phyloP scores from a whole-genome alignment of 1,284 basidiomycete species.

The Sporisorium scitamineum region DNA sequence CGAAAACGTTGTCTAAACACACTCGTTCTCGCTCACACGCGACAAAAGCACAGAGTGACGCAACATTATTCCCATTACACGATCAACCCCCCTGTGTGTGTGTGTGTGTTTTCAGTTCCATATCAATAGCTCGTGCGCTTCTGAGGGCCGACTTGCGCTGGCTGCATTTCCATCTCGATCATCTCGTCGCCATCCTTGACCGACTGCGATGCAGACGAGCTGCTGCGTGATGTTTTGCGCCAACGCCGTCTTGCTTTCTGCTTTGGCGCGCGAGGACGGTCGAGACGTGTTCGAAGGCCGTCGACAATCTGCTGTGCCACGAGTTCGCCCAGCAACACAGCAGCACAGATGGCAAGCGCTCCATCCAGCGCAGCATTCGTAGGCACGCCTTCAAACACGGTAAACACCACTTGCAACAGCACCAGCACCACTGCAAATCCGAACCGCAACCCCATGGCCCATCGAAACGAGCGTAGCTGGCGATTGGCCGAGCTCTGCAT shows the following conservation, averaged over 20 bases:
- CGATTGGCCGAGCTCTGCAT: conserved; percentile 26
- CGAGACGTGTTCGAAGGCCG: conserved; percentile 7
- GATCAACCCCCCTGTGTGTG: neutral
- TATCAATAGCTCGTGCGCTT: neutral
- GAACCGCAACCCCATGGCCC: conserved; percentile 28
- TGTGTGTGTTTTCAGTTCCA: no score
- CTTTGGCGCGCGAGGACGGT: conserved; percentile 12
- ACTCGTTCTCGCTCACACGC: conserved; percentile 7
- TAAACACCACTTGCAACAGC: conserved; percentile 35
- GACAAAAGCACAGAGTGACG: neutral
- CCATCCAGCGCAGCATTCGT: conserved; percentile 26
- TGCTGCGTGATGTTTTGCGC: conserved; percentile 5
- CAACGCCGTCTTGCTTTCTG: neutral
- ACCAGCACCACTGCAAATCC: conserved; percentile 27
- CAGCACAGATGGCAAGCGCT: conserved; percentile 35
- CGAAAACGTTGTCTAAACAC: conserved; percentile 4
- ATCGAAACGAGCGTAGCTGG: conserved; percentile 21
- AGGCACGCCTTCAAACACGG: conserved; percentile 24
- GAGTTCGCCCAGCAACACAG: conserved; percentile 35
- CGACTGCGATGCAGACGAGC: conserved; percentile 1
- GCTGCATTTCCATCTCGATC: conserved; percentile 21
- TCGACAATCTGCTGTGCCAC: conserved; percentile 32
- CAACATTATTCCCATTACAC: conserved; percentile 11
- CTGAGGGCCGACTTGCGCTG: neutral
- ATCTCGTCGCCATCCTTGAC: conserved; percentile 13